These are phyloP conservation scores for Durusdinium trenchii DNA, from an alignment of 73 alveolate genomes.

Conservation along the genomic window DNA sequence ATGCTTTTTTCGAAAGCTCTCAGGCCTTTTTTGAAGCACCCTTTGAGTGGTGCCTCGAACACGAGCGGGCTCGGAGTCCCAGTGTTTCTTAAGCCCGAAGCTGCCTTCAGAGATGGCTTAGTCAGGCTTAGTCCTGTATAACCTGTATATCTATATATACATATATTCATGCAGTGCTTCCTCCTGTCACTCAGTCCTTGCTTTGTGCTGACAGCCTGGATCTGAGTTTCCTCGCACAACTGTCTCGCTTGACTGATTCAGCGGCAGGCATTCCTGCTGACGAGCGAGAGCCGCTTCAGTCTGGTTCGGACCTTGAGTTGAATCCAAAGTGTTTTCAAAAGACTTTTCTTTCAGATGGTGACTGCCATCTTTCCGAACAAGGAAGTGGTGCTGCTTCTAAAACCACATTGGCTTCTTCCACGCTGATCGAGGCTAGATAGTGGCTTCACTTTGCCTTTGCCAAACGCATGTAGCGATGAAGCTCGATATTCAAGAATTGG, in stretches of 20 bases:
- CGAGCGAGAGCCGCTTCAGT: slow-evolving; percentile 44
- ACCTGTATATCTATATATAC: background rate
- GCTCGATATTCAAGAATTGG: too few relatives aligned
- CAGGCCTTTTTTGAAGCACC: slow-evolving; percentile 75
- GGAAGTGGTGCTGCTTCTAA: background rate
- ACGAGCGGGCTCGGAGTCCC: slow-evolving; percentile 59
- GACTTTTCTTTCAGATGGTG: too few relatives aligned
- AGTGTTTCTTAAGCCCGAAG: background rate
- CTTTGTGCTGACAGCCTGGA: background rate
- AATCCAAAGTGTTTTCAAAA: too few relatives aligned
- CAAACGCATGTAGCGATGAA: too few relatives aligned
- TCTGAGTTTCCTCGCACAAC: background rate
- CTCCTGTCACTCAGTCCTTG: slow-evolving; percentile 19
- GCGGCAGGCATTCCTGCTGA: background rate
- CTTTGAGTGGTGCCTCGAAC: slow-evolving; percentile 65
- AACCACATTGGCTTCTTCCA: slow-evolving; percentile 8
- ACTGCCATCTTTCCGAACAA: background rate
- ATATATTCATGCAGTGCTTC: background rate
- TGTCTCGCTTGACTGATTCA: background rate
- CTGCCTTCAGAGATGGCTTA: background rate
- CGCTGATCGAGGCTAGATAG: background rate
- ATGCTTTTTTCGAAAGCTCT: background rate
- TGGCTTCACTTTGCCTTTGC: too few relatives aligned
- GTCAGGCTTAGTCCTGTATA: background rate
- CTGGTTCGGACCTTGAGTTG: background rate